phyloP scores from a whole-genome alignment of 1,284 basidiomycete species.

The Trametes sp. region DNA sequence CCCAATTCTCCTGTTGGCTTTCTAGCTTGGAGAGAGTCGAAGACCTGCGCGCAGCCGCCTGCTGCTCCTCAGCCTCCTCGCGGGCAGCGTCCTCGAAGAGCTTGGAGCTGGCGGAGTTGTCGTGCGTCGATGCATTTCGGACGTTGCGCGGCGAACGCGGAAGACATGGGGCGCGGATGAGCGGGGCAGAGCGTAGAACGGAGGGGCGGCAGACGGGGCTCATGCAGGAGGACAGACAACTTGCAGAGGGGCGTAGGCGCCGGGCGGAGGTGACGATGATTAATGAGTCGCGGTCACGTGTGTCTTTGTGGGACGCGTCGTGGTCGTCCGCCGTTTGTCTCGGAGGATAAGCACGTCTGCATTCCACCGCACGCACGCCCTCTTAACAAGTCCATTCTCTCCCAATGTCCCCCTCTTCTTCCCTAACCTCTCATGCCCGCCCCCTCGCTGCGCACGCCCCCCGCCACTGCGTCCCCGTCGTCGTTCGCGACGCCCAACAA shows the following conservation, averaged over 20 bases:
- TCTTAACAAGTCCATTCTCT: slow-evolving; percentile 3
- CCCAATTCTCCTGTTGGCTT: slow-evolving; percentile 70
- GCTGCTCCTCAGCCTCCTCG: slow-evolving; percentile 55
- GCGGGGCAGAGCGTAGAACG: slow-evolving; percentile 17
- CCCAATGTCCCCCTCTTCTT: slow-evolving; percentile 1
- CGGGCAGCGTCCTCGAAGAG: slow-evolving; percentile 73
- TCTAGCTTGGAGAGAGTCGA: slow-evolving; percentile 43
- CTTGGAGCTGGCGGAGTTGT: slow-evolving; percentile 62
- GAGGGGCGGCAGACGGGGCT: slow-evolving; percentile 20
- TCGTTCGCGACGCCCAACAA: slow-evolving; percentile 1
- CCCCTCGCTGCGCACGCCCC: not conserved
- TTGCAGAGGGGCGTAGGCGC: slow-evolving; percentile 10
- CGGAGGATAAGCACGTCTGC: slow-evolving; percentile 9
- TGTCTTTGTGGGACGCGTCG: not conserved
- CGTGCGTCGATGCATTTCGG: slow-evolving; percentile 23
- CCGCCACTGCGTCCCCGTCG: slow-evolving; percentile 3
- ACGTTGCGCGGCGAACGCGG: not conserved
- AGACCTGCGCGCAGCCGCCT: slow-evolving; percentile 39
- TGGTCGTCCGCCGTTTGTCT: slow-evolving; percentile 1
- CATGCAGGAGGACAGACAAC: slow-evolving; percentile 27
- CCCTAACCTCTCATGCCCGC: slow-evolving; percentile 2
- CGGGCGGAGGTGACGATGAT: slow-evolving; percentile 3
- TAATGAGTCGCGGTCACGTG: slow-evolving; percentile 27
- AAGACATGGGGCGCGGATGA: slow-evolving; percentile 11
- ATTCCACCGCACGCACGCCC: slow-evolving; percentile 16